A percentile compares a stretch with the other conserved stretches of the same genome.
Conservation (phyloP, 2,329 filamentous ascomycete genomes). For the Arthrobotrys musiformis region DNA sequence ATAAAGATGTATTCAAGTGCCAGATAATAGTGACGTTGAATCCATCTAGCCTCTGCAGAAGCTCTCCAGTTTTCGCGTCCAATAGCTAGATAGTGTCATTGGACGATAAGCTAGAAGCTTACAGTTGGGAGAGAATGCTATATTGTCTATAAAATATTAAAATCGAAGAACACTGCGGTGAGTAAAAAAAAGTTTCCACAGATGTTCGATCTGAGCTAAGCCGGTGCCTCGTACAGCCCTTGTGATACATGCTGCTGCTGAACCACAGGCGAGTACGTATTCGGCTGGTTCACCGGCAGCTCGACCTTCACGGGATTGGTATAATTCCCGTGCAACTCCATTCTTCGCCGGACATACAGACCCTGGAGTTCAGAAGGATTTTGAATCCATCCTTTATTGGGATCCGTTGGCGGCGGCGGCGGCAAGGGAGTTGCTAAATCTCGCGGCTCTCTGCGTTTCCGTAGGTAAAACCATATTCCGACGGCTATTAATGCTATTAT, state of each 20-base stretch:
- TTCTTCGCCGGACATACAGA: not conserved
- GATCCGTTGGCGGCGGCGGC: slow-evolving; percentile 20
- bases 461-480: slow-evolving; percentile 39
- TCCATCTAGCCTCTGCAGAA: too few relatives aligned
- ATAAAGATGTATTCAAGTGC: too few relatives aligned
- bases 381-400: slow-evolving; percentile 21
- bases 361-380: slow-evolving; percentile 16
- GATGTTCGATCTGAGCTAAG: not conserved
- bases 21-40: too few relatives aligned
- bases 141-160: too few relatives aligned
- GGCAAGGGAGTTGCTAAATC: slow-evolving; percentile 10
- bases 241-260: not conserved
- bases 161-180: not conserved
- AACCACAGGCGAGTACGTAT: not conserved
- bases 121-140: too few relatives aligned
- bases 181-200: not conserved
- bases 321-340: slow-evolving; percentile 28
- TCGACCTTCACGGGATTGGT: not conserved
- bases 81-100: too few relatives aligned
- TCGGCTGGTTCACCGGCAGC: not conserved
- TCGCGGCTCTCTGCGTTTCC: slow-evolving; percentile 17
- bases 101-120: too few relatives aligned
- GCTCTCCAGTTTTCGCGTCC: too few relatives aligned
- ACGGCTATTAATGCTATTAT: slow-evolving; percentile 22
- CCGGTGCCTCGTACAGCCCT: slow-evolving; percentile 12